Evolutionary conservation across 176 grass and related monocot genomes (phyloP).

Genomic region (Pontederia crassipes): DNA sequence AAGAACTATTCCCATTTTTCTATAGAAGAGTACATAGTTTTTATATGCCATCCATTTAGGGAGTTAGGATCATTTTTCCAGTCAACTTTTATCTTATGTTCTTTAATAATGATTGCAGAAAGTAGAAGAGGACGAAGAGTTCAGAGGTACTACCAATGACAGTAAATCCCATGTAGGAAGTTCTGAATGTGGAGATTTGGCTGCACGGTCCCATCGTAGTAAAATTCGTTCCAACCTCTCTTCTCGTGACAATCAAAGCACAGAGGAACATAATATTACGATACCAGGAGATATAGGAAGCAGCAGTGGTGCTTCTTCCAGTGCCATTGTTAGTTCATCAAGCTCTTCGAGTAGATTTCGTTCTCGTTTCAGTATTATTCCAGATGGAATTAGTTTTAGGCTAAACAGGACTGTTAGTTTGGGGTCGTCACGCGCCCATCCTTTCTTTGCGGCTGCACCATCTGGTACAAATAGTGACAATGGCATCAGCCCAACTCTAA

Average conservation of each 20-base stretch:
- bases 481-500: no score
- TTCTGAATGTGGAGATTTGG: slow-evolving; percentile 15
- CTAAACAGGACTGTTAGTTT: slow-evolving; percentile 80
- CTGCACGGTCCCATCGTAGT: slow-evolving; percentile 13
- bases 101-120: neutral
- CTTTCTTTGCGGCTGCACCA: slow-evolving; percentile 42
- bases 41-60: no score
- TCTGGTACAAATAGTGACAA: slow-evolving; percentile 21
- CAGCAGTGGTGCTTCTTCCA: slow-evolving; percentile 15
- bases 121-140: slow-evolving; percentile 11
- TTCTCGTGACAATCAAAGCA: slow-evolving; percentile 19
- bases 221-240: slow-evolving; percentile 23
- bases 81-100: neutral
- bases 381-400: slow-evolving; percentile 46
- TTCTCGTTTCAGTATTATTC: slow-evolving; percentile 29
- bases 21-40: no score
- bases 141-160: slow-evolving; percentile 10
- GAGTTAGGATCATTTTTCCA: no score
- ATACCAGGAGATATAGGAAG: slow-evolving; percentile 22
- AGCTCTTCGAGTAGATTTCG: slow-evolving; percentile 28
- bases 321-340: slow-evolving; percentile 4
- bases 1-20: no score
- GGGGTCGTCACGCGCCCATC: slow-evolving; percentile 55
- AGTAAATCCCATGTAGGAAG: slow-evolving; percentile 24
- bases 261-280: slow-evolving; percentile 31